phyloP scores from a whole-genome alignment of 73 alveolate species.

The Paramecium biaurelia region DNA sequence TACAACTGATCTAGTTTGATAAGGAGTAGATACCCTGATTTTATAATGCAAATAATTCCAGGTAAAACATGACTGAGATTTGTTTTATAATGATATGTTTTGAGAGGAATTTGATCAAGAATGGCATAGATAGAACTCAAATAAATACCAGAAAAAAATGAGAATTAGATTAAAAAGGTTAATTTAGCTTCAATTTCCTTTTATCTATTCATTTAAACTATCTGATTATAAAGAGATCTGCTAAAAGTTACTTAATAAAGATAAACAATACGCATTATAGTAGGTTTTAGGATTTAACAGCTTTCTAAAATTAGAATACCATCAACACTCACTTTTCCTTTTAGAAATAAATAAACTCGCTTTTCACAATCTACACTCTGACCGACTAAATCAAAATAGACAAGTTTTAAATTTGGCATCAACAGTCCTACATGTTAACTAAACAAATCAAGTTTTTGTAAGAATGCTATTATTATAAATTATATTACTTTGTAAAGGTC shows the following conservation, averaged over 20 bases:
- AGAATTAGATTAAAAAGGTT: neutral
- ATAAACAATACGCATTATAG: constrained; percentile 9
- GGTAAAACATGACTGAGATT: neutral
- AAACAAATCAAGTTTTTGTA: neutral
- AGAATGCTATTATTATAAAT: neutral
- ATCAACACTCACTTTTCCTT: neutral
- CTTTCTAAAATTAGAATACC: neutral
- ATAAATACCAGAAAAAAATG: neutral
- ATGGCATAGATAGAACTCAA: neutral
- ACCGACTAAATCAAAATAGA: neutral
- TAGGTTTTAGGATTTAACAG: neutral
- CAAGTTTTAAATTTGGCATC: neutral
- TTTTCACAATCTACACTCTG: neutral
- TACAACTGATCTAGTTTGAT: constrained; percentile 4
- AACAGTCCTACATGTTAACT: neutral
- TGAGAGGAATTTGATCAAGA: neutral
- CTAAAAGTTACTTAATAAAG: neutral
- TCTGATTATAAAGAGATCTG: neutral
- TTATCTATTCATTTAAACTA: neutral
- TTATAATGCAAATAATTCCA: neutral
- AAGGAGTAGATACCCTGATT: constrained; percentile 1
- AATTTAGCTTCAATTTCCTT: neutral
- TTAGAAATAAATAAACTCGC: neutral
- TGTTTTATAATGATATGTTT: neutral
- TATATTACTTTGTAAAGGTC: neutral